These are phyloP conservation scores for Dipteronia dyeriana DNA, from an alignment of 345 rosid species.

Conservation along the genomic window DNA sequence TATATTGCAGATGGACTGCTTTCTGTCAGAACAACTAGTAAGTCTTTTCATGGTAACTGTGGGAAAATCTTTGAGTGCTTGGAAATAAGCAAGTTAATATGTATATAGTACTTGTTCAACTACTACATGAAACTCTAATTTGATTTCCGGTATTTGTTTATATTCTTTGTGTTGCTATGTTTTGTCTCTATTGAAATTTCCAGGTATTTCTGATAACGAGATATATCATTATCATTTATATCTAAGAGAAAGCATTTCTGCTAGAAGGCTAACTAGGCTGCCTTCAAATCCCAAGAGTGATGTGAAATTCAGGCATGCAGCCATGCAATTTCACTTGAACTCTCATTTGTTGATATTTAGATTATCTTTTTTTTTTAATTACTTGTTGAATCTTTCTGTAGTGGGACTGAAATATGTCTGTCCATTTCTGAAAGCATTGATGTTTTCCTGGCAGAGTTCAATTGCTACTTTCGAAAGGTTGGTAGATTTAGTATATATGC, in stretches of 20 bases:
- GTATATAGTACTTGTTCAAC: not conserved
- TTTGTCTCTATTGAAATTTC: constrained; percentile 13
- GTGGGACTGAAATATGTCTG: constrained; percentile 78
- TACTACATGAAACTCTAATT: not conserved
- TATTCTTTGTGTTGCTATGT: not conserved
- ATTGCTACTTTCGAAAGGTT: constrained; percentile 67
- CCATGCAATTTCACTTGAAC: constrained; percentile 31
- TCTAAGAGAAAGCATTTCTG: constrained; percentile 46
- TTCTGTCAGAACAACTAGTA: constrained; percentile 73
- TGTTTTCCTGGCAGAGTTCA: constrained; percentile 42
- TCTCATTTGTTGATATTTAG: not conserved
- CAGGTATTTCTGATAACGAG: constrained; percentile 65
- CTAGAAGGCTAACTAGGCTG: constrained; percentile 49
- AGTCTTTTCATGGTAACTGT: constrained; percentile 10
- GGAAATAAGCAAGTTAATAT: not conserved
- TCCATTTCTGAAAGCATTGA: constrained; percentile 51
- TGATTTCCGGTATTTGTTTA: not conserved
- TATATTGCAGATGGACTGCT: constrained; percentile 77
- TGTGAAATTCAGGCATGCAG: constrained; percentile 76
- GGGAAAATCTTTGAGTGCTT: not conserved
- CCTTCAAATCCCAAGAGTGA: constrained; percentile 79
- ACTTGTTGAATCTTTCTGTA: constrained; percentile 19
- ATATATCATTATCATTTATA: constrained; percentile 56
- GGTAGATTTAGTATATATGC: constrained; percentile 16
- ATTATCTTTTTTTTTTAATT: constrained; percentile 13